These are phyloP conservation scores for Lentinus polychrous DNA, from an alignment of 1,284 basidiomycete genomes.

Conservation along the genomic window DNA sequence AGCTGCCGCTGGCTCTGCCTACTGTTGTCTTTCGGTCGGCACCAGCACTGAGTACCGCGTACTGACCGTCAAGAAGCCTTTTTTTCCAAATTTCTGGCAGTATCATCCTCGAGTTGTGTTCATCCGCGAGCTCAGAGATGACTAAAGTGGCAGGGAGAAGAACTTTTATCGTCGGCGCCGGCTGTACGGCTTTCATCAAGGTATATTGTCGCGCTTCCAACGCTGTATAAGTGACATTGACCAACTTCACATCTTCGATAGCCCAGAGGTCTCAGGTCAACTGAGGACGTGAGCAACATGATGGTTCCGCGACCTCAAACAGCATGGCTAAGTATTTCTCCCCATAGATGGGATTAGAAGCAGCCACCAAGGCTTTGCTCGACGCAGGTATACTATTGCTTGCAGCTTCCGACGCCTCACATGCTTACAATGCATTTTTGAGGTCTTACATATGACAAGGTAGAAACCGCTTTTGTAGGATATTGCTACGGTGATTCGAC, in stretches of 20 bases:
- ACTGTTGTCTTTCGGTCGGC: too few relatives aligned
- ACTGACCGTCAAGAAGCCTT: too few relatives aligned
- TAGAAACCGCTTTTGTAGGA: constrained; percentile 76
- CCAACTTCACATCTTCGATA: too few relatives aligned
- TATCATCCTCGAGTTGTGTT: too few relatives aligned
- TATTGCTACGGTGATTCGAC: constrained; percentile 80
- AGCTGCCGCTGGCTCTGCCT: too few relatives aligned
- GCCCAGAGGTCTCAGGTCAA: constrained; percentile 58
- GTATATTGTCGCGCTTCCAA: constrained; percentile 25
- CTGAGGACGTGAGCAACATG: constrained; percentile 51
- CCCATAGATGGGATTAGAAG: constrained; percentile 71
- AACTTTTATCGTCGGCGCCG: constrained; percentile 69
- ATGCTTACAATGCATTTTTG: neutral
- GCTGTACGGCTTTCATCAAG: constrained; percentile 80
- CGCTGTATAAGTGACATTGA: too few relatives aligned
- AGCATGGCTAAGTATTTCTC: neutral
- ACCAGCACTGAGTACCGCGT: too few relatives aligned
- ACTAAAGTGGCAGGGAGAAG: constrained; percentile 26
- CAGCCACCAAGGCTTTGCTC: constrained; percentile 77
- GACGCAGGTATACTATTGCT: constrained; percentile 56
- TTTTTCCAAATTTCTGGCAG: too few relatives aligned
- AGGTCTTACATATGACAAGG: constrained; percentile 75
- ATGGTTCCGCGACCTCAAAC: neutral
- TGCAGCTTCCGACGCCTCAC: neutral
- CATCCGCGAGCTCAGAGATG: too few relatives aligned